Conservation (phyloP, 176 grass and related monocot species). For the Tillandsia fasciculata region DNA sequence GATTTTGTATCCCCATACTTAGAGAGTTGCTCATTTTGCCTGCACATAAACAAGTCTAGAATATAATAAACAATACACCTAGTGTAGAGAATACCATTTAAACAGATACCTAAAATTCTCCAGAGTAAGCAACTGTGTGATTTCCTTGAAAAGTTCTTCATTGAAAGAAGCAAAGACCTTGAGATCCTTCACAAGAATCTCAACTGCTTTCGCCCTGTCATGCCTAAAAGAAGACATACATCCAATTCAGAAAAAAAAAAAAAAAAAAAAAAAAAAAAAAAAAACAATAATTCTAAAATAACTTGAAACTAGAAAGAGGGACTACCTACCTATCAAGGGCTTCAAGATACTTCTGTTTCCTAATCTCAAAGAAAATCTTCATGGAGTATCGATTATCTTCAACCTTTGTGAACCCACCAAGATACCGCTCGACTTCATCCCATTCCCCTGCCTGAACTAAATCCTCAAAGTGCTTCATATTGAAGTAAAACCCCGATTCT, state of each 20-base stretch:
- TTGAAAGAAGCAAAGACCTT: conserved; percentile 99
- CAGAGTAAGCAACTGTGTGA: conserved; percentile 90
- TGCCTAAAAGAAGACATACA: conserved; percentile 42
- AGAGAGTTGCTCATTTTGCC: conserved; percentile 98
- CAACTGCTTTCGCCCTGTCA: conserved; percentile 92
- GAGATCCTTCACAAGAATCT: conserved; percentile 97
- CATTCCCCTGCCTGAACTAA: conserved; percentile 93
- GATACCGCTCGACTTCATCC: conserved; percentile 99
- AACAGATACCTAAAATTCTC: conserved; percentile 84
- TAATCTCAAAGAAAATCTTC: conserved; percentile 99
- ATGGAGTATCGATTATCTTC: conserved; percentile 99
- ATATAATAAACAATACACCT: not conserved
- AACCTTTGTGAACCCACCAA: conserved; percentile 97
- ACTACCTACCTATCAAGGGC: conserved; percentile 78
- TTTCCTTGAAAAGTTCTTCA: conserved; percentile 99
- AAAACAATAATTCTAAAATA: not conserved
- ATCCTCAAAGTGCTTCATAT: conserved; percentile 99
- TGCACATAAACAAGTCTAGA: conserved; percentile 29
- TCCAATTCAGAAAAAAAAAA: conserved; percentile 11
- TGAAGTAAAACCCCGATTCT: conserved; percentile 98
- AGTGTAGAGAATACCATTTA: conserved; percentile 17
- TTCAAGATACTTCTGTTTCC: conserved; percentile 99
- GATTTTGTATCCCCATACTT: conserved; percentile 99
- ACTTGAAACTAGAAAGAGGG: not conserved
- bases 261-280: conserved; percentile 8